Base-by-base conservation (phyloP, 495 filamentous ascomycete genomes). In the Aspergillus conjunctus region DNA sequence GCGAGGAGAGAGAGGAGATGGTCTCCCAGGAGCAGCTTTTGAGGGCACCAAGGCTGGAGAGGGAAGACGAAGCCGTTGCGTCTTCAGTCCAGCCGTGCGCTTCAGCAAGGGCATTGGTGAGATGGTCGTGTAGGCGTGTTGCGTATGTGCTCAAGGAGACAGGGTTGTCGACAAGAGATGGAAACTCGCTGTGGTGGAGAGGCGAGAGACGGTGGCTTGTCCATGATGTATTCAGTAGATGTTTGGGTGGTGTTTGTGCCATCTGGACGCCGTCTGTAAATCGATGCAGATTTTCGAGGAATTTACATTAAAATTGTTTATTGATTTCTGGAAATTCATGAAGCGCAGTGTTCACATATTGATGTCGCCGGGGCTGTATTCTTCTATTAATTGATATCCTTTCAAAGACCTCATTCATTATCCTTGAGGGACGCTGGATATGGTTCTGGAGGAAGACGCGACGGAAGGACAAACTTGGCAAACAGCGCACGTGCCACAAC, bases 121-220 rank as follows among this genome's bases (percentile, higher is more conserved):
- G 68, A 30, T 83, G 73, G 51, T 85, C 81, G 57, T 75, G 81
- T 18, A 87, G 72, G 18, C 77, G 72, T 49, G 72, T 71, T 15
- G 82, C 78, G 63, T 85, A 80, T 18, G 73, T 73, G 43, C 73
- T 75, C 7, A 85, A 67, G 7, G 77, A 75, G 60, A 59, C 33
- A 12, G 63, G 62, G 45, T 75, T 68, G 57, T 69, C 58, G 51
- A 80, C 61, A 15, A 81, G 75, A 6, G 73, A 57, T 20, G 72
- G 65, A 60, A 74, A 75, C 49, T 77, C 75, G 49, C 72, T 77
- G 52, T 80, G 75, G 64, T 82, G 74, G 26, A 86, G 76, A 15
- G 82, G 82, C 2, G 83, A 84, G 41, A 86, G 73, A 39, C 81
- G 79, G 63, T 86, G 74, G n/a, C 81, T 62, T 9, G 78, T 80